Base-by-base conservation (phyloP, 2,329 filamentous ascomycete species). In the Verticillium albo-atrum region DNA sequence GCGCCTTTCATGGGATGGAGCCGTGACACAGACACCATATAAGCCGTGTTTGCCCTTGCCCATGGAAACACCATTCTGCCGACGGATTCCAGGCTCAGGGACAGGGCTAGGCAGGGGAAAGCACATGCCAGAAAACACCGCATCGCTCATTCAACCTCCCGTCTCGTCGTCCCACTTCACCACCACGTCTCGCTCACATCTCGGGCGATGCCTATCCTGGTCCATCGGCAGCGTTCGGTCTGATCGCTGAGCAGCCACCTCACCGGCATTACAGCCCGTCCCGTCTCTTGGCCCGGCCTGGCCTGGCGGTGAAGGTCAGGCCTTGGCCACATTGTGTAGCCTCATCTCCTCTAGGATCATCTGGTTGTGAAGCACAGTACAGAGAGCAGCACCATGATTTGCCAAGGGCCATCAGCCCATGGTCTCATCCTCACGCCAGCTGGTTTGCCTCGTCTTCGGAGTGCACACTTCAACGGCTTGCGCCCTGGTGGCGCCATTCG, bases 121-220 rank as follows among this genome's bases (percentile, higher is more conserved):
- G 32, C 56, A 57, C 37, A 34, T 57, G 56, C 37, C 37, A 53
- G 56, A 57, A 57, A 32, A 51, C 37, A 53, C 37, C 56, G 56
- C 56, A 57, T 57, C 17, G n/a, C 35, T 56, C 32, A 35, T 35
- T 42, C n/a, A 47, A 47, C 20, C n/a, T 47, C 5, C 37, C 25
- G 27, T 25, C 52, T 20, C 28, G 9, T 53, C 50, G 50, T 27
- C 26, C 25, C 50, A 30, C 50, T 53, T 47, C 37, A 47, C 37
- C n/a, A 47, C 37, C n/a, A 23, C 37, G n/a, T 23, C 7, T 47
- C n/a, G 37, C 37, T 47, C 37, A 12, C 37, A 23, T 47, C 37
- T 47, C 37, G 37, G 37, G 37, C n/a, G 20, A 47, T 9, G 23
- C 2, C 9, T 3, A 47, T 23, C 37, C 37, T 47, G 37, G 37